Conservation (phyloP, 2,329 filamentous ascomycete species). For the Microdochium paspali region DNA sequence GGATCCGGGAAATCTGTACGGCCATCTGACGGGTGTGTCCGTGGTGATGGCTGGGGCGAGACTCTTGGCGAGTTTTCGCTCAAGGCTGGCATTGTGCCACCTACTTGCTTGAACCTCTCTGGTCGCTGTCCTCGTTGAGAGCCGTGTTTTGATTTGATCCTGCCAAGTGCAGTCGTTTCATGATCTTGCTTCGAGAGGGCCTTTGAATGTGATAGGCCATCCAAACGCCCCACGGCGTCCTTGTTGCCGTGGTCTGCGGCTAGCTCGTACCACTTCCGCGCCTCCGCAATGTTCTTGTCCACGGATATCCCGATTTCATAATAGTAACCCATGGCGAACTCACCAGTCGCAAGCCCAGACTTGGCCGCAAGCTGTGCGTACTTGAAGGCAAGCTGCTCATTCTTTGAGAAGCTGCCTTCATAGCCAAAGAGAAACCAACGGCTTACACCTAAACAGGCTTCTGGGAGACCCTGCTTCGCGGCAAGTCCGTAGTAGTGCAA, state of each 20-base stretch:
- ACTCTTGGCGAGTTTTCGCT: conserved; percentile 30
- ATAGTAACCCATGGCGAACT: conserved; percentile 97
- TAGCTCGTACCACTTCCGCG: conserved; percentile 80
- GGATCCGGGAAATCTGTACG: conserved; percentile 31
- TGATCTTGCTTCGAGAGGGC: conserved; percentile 85
- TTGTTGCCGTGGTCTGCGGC: conserved; percentile 87
- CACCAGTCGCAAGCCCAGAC: conserved; percentile 75
- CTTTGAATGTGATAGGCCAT: conserved; percentile 74
- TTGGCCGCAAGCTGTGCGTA: conserved; percentile 83
- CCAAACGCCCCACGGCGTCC: conserved; percentile 73
- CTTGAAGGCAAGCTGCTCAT: conserved; percentile 84
- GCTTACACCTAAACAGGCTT: conserved; percentile 92
- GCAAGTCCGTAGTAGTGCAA: conserved; percentile 94
- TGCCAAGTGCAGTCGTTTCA: conserved; percentile 78
- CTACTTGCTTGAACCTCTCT: conserved; percentile 44
- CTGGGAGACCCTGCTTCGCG: conserved; percentile 81
- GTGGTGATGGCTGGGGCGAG: conserved; percentile 32
- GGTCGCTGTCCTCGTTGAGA: conserved; percentile 55
- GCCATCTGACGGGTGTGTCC: conserved; percentile 28
- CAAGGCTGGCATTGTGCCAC: conserved; percentile 37
- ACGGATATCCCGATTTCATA: conserved; percentile 93
- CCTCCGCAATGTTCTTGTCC: conserved; percentile 71
- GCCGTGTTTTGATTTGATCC: conserved; percentile 75
- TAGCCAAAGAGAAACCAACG: conserved; percentile 98
- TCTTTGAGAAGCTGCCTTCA: conserved; percentile 87